Conservation (phyloP, 768 basidiomycete species). For the Galerina marginata region DNA sequence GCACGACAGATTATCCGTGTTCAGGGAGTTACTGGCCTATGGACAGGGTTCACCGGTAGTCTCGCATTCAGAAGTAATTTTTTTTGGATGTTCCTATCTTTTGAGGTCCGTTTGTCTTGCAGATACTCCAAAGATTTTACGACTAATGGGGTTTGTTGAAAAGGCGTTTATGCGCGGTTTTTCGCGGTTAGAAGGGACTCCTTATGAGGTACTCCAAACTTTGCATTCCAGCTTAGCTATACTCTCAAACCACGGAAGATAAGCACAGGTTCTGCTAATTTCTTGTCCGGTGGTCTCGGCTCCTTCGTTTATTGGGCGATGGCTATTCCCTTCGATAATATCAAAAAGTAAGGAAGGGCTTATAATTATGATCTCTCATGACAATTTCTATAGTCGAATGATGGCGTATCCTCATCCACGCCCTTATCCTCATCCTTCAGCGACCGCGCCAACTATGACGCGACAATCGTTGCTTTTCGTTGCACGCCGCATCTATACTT, state of each 20-base stretch:
- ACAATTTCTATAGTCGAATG: constrained; percentile 55
- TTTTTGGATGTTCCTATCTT: constrained; percentile 78
- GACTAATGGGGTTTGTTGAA: constrained; percentile 20
- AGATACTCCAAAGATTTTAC: constrained; percentile 9
- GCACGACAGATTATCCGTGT: constrained; percentile 63
- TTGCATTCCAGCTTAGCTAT: constrained; percentile 2
- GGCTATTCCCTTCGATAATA: constrained; percentile 78
- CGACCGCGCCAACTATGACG: constrained; percentile 24
- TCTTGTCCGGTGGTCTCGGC: constrained; percentile 67
- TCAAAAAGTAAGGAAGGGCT: constrained; percentile 69
- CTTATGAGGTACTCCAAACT: constrained; percentile 54
- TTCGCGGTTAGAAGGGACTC: constrained; percentile 58
- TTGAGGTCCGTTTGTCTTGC: constrained; percentile 51
- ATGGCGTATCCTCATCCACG: constrained; percentile 61
- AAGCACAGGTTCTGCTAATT: constrained; percentile 64
- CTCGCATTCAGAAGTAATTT: constrained; percentile 77
- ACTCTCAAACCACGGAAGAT: constrained; percentile 43
- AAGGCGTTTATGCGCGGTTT: constrained; percentile 68
- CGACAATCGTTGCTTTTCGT: constrained; percentile 51
- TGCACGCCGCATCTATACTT: constrained; percentile 56
- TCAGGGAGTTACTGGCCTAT: constrained; percentile 71
- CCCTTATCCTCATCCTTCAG: constrained; percentile 41
- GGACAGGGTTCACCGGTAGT: constrained; percentile 78
- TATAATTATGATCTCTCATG: background rate
- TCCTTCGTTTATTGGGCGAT: constrained; percentile 71